Evolutionary conservation across 805 yeast genomes (phyloP), one percentile per base, ranked within the genome.

Genomic region (Debaryomyces tyrocola): DNA sequence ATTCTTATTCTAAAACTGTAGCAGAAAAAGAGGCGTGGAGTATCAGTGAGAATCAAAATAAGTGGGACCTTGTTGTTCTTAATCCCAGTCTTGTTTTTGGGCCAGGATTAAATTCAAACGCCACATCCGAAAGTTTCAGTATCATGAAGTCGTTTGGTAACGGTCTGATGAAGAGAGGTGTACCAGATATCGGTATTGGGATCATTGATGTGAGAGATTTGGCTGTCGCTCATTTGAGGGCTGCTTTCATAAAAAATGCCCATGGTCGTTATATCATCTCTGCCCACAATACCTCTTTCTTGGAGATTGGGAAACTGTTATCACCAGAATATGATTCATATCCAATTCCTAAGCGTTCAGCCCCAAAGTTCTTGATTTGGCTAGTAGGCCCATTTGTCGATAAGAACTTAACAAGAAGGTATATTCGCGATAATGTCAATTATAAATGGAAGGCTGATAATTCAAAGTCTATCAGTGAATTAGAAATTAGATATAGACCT

Each of bases 51-150:
- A 27, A 40, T 18, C 49, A 56, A 21, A 40, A 49, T 1, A 5
- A 34, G 6, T 60, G 57, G 42, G 51, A 51, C 36, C 40, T 57
- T 31, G 49, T 49, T 8, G 46, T 51, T 3, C 48, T 59, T 20
- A 54, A 56, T 44, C 63, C 63, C n/a, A 52, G 53, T 6, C 50
- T 47, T 46, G 58, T 59, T 4, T 58, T 59, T 47, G 65, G 65
- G 41, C 50, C 50, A n/a, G 18, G 37, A 31, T 41, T 46, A 18
- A 46, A 33, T 27, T 11, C 24, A 11, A 12, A n/a, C 12, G 37
- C 47, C 4, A 44, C 47, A 11, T 44, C 47, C 2, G 42, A 44
- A 31, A 44, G 47, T 38, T 44, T 44, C 43, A 44, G 20, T 31
- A 39, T 44, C 33, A 44, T 44, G 37, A 15, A 37, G 8, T 34